Base-by-base conservation (phyloP, 2,329 filamentous ascomycete genomes). In the Clathrospora elynae region DNA sequence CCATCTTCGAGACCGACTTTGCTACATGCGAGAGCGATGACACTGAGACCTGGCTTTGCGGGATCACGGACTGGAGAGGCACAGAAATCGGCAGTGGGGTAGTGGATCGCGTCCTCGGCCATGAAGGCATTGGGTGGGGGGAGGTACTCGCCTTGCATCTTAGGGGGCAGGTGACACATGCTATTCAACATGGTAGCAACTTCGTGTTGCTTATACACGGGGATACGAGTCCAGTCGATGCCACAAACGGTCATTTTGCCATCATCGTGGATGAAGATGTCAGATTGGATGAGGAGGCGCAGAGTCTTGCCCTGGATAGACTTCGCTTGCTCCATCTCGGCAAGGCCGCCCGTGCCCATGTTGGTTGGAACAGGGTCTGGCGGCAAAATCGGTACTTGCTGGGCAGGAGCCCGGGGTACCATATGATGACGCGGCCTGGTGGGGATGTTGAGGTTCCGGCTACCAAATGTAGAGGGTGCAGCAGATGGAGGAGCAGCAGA, bases 81-180 rank as follows among this genome's bases (percentile, higher is more conserved):
- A n/a, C 52, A 20, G 36, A 67, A 67, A 4, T 65, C 56, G 1
- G 18, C 14, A 3, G 41, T 26, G 6, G 50, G 42, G 39, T 64
- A 64, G 5, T 46, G 23, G 3, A 35, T 17, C 2, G 48, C 35
- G 20, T 59, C 60, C 4, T 67, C 57, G 4, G 46, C 35, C 30
- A 35, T 42, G 40, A 64, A 66, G 0, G 59, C 42, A 28, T 56
- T 65, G 2, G 65, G 59, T 3, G 46, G 17, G 3, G 64, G 60
- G 6, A 68, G 11, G 33, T 62, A 63, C 33, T 68, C 57, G 16
- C 39, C 24, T 44, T 68, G 65, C 2, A 32, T 41, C 35, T 43
- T 52, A 13, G 57, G 62, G 4, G n/a, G n/a, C n/a, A 68, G 51
- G 37, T 67, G 59, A 30, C 63, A 63, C 37, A 67, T 49, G 6